These are phyloP conservation scores for Prunus fruticosa DNA, from an alignment of 306 rosid genomes.

Conservation along the genomic window DNA sequence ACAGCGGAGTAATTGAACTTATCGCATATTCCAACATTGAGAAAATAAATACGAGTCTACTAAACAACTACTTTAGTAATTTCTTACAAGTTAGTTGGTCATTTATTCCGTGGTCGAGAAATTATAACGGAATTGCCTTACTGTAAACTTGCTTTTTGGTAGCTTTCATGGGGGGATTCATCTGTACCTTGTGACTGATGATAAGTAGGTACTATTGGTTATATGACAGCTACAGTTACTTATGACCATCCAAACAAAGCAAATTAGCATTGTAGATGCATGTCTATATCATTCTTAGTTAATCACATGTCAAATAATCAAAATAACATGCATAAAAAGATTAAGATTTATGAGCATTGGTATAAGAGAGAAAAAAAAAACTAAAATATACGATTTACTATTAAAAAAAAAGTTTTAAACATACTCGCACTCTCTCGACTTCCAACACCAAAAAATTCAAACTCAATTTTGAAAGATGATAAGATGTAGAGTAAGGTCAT, in stretches of 20 bases:
- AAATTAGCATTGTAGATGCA: neutral
- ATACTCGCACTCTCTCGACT: too few relatives aligned
- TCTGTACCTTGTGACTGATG: conserved; percentile 10
- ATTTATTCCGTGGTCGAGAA: neutral
- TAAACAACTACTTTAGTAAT: too few relatives aligned
- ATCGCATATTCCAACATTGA: too few relatives aligned
- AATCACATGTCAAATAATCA: neutral
- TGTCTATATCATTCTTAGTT: neutral
- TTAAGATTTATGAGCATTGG: too few relatives aligned
- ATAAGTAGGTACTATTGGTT: neutral
- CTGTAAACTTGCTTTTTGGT: neutral
- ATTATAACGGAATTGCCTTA: neutral
- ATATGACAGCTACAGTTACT: neutral
- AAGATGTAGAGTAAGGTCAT: too few relatives aligned
- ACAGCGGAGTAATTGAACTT: neutral
- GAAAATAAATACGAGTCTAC: too few relatives aligned
- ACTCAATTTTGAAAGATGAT: too few relatives aligned
- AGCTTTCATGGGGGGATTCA: conserved; percentile 14
- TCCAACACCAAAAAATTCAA: too few relatives aligned
- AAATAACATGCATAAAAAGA: neutral
- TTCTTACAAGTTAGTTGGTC: too few relatives aligned
- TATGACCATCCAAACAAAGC: neutral
- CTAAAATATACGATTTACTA: too few relatives aligned
- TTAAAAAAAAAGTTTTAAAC: too few relatives aligned
- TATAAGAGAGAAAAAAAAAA: too few relatives aligned